phyloP scores from a whole-genome alignment of 2,329 filamentous ascomycete species.

The Aureobasidium sp. region DNA sequence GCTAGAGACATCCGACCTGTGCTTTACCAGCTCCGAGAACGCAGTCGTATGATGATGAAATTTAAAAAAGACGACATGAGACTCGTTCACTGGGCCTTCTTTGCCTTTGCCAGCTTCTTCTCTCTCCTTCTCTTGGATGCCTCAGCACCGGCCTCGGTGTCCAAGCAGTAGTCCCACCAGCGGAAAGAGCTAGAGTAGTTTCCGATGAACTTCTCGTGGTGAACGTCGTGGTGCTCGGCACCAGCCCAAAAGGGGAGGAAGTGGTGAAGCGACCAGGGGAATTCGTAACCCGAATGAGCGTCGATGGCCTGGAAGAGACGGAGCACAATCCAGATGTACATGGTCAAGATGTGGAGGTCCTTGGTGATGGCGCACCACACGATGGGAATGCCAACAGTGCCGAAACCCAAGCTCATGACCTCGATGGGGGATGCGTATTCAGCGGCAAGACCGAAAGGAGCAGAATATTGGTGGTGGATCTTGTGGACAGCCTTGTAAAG shows the following conservation, averaged over 20 bases:
- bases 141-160: slow-evolving; percentile 88
- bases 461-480: slow-evolving; percentile 98
- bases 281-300: slow-evolving; percentile 95
- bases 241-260: slow-evolving; percentile 98
- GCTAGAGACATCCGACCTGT: not conserved
- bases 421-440: slow-evolving; percentile 98
- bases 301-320: slow-evolving; percentile 97
- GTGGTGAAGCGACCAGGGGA: slow-evolving; percentile 93
- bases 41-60: not conserved
- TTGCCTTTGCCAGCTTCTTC: slow-evolving; percentile 62
- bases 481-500: slow-evolving; percentile 98
- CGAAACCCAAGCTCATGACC: slow-evolving; percentile 87
- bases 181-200: slow-evolving; percentile 98
- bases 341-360: slow-evolving; percentile 89
- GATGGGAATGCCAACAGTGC: slow-evolving; percentile 75
- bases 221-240: slow-evolving; percentile 90
- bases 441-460: slow-evolving; percentile 89
- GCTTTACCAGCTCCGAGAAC: not conserved
- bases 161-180: slow-evolving; percentile 95
- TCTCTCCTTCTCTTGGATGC: slow-evolving; percentile 78
- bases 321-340: slow-evolving; percentile 93
- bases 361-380: slow-evolving; percentile 75
- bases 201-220: slow-evolving; percentile 97
- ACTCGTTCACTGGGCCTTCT: slow-evolving; percentile 56
- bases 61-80: not conserved